Evolutionary conservation across 1,284 basidiomycete genomes (phyloP), one percentile per base, ranked within the genome.

Genomic region (Coniferiporia weirii): DNA sequence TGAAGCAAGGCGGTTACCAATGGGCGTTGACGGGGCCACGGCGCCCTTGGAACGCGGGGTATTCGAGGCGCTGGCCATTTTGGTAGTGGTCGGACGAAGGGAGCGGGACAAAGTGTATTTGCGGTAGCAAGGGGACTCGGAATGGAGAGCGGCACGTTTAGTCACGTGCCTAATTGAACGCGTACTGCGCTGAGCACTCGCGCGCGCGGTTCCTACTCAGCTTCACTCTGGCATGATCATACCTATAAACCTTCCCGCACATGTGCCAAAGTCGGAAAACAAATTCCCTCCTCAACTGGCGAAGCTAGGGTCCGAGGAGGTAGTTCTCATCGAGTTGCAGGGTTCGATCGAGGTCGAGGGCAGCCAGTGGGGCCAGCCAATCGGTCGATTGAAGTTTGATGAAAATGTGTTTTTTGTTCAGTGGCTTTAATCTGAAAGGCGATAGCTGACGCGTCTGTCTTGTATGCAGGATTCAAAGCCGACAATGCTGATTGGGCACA

Each of bases 401-500:
- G 79, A 81, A 45, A 77, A 81, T 8, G 68, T 67, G 45, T 73
- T 73, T 65, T 32, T 49, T 27, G 27, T 5, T 27, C 27, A 27
- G 27, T 27, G 5, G 5, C 27, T 27, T 27, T 27, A 27, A 27
- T 27, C 27, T 27, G 27, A 17, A 51, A 20, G 12, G n/a, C n/a
- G n/a, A 45, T 47, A 19, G 7, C 48, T 34, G 49, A n/a, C 6
- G 17, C 12, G 20, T 2, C 4, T 20, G 9, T 15, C 10, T 36
- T 34, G 4, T 45, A n/a, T 20, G 34, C 47, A 56, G 55, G 65
- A 92, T 87, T 85, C 84, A 64, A 89, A 88, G 66, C 85, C 91
- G 0, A 91, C 86, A 0, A 77, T 97, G 4, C 75, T 81, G 62
- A 88, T 97, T 59, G 93, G 93, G 6, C 87, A 95, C 71, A 91